Percentiles rank a stretch among this genome's conserved stretches.
phyloP scores from a whole-genome alignment of 805 yeast species.

The Metschnikowia anglica region DNA sequence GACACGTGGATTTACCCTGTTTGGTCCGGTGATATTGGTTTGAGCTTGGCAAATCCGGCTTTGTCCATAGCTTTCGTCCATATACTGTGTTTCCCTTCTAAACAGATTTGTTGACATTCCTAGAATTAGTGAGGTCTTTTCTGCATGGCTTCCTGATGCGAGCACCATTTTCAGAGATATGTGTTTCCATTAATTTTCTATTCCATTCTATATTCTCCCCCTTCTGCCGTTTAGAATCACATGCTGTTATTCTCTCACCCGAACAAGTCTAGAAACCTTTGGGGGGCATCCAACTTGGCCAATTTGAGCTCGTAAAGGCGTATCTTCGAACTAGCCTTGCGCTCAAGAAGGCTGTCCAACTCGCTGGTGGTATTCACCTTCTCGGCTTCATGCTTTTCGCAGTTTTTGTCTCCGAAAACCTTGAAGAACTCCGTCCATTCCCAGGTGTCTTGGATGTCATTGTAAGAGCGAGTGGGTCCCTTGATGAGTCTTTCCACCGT shows the following conservation, averaged over 20 bases:
- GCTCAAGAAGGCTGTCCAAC: slow-evolving; percentile 21
- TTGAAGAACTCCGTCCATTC: slow-evolving; percentile 69
- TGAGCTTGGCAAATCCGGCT: too few species aligned
- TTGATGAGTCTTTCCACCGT: slow-evolving; percentile 84
- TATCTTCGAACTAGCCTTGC: slow-evolving; percentile 20
- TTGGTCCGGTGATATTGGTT: too few species aligned
- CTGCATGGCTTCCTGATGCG: too few species aligned
- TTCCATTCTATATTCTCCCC: not conserved
- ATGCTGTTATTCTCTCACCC: too few species aligned
- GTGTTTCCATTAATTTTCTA: too few species aligned
- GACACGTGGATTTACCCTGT: too few species aligned
- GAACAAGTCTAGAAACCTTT: slow-evolving; percentile 22
- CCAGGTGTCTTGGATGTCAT: slow-evolving; percentile 82
- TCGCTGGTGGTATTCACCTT: slow-evolving; percentile 22
- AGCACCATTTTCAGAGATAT: too few species aligned
- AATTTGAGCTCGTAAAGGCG: slow-evolving; percentile 28
- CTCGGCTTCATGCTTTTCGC: slow-evolving; percentile 24
- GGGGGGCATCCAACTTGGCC: slow-evolving; percentile 29
- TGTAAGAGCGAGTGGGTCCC: slow-evolving; percentile 74
- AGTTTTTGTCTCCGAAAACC: slow-evolving; percentile 54
- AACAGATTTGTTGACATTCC: too few species aligned
- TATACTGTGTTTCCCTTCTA: too few species aligned
- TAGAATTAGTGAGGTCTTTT: too few species aligned
- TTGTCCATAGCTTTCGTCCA: too few species aligned
- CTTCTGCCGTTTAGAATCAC: too few species aligned